Conservation (phyloP, 2,329 filamentous ascomycete species). For the Fusarium penzigii region DNA sequence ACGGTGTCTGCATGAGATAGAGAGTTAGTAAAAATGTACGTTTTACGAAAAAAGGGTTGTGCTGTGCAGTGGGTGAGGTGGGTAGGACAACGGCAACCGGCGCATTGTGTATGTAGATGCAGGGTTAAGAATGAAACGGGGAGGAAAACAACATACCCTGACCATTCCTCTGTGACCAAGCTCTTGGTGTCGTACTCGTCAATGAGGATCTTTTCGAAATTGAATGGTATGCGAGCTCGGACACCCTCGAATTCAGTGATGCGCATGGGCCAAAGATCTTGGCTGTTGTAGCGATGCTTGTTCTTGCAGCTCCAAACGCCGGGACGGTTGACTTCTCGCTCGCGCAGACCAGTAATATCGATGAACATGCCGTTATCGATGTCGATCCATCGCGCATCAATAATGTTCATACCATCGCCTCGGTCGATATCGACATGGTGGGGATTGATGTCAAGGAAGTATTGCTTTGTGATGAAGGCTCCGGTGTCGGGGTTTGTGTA, state of each 20-base stretch:
- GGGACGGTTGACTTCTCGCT: constrained; percentile 60
- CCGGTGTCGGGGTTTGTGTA: constrained; percentile 44
- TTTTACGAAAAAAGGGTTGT: not conserved
- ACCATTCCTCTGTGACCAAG: constrained; percentile 60
- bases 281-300: constrained; percentile 67
- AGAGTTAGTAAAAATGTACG: constrained; percentile 12
- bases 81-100: not conserved
- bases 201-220: constrained; percentile 64
- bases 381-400: constrained; percentile 85
- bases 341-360: constrained; percentile 77
- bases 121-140: not conserved
- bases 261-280: constrained; percentile 76
- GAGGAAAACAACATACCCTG: constrained; percentile 51
- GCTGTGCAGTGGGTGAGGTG: not conserved
- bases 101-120: not conserved
- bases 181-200: constrained; percentile 67
- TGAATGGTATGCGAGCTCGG: constrained; percentile 67
- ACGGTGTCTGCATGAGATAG: constrained; percentile 49
- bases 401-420: constrained; percentile 73
- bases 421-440: constrained; percentile 61
- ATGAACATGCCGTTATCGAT: constrained; percentile 74
- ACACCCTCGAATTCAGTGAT: constrained; percentile 75
- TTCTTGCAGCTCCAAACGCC: constrained; percentile 81
- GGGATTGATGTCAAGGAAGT: constrained; percentile 77
- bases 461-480: constrained; percentile 48